Evolutionary conservation across 2,329 filamentous ascomycete genomes (phyloP), one percentile per base, ranked within the genome.

Genomic region (Sporothrix brunneoviolacea): DNA sequence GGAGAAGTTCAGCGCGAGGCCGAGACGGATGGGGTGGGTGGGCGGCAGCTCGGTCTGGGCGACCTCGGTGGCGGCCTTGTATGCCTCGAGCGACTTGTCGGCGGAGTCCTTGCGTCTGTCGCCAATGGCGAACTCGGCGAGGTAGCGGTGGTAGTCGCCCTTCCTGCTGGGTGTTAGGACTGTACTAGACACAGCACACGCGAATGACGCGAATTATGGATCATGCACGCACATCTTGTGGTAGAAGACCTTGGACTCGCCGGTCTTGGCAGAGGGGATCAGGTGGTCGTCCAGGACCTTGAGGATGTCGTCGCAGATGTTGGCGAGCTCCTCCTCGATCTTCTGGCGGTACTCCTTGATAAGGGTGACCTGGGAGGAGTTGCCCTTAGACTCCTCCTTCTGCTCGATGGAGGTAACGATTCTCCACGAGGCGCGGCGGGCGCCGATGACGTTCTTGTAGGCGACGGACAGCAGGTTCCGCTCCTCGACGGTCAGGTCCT

Each of bases 371-470:
- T 96, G 91, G 62, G 83, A 80, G 63, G 89, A 85, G 74, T 91
- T 94, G 79, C 91, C 91, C 85, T 96, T 96, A 68, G 88, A 93
- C 79, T 96, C 91, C 79, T 96, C 91, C 83, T 96, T 96, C 77
- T 96, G 91, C 82, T 96, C 91, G 68, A 96, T 96, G 64, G 90
- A 95, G 69, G 91, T 93, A 67, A 96, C 88, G 71, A 96, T 96
- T 80, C 91, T 88, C 91, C 91, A 96, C 59, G 91, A 96, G 59
- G 91, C 91, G 83, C 91, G 91, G 71, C 91, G 87, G 64, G 91
- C 88, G 71, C 91, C 91, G 68, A 96, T 93, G 70, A 96, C 91
- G 77, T 96, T 96, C 86, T 96, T 96, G 84, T 96, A 96, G 72
- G 91, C 91, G 69, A 96, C 91, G 55, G 90, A 95, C 57, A 96